Conservation (phyloP, 139 green algal genomes). For the Picocystis salinarum region DNA sequence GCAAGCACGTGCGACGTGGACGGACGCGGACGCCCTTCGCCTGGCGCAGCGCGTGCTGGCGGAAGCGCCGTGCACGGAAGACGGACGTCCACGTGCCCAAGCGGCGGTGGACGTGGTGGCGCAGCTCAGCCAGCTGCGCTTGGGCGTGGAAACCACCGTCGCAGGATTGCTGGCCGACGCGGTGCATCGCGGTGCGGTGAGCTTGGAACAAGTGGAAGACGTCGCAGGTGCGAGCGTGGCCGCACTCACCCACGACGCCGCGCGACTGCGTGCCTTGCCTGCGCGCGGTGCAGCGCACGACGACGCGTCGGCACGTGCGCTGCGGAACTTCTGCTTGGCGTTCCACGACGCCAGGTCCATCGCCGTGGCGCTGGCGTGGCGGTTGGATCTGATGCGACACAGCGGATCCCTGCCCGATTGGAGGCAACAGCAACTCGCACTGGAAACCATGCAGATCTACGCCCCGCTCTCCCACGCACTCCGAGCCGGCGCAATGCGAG, state of each 20-base stretch:
- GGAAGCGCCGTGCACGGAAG: constrained; percentile 2
- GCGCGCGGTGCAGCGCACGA: constrained; percentile 51
- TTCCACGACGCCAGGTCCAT: constrained; percentile 65
- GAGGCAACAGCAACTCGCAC: constrained; percentile 18
- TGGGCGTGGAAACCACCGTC: constrained; percentile 61
- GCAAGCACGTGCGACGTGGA: too few species aligned
- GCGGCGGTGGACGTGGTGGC: constrained; percentile 30
- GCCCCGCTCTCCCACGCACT: constrained; percentile 66
- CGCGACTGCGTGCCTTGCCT: constrained; percentile 38
- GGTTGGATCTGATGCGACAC: constrained; percentile 47
- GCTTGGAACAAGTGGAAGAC: constrained; percentile 26
- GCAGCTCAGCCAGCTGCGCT: constrained; percentile 42
- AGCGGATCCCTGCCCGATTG: constrained; percentile 12
- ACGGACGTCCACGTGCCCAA: not conserved
- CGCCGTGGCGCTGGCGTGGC: constrained; percentile 55
- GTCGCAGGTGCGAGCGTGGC: constrained; percentile 28
- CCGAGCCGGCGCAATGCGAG: constrained; percentile 26
- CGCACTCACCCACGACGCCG: constrained; percentile 40
- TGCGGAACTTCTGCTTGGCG: constrained; percentile 63
- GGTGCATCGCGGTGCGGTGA: constrained; percentile 23
- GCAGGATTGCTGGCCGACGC: constrained; percentile 59
- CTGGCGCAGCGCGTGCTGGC: constrained; percentile 6
- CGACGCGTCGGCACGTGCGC: constrained; percentile 45
- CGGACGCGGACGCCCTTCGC: too few species aligned
- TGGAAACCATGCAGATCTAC: constrained; percentile 71